Conservation (phyloP, 108 stramenopile species). For the Nannochloropsis oceanica region DNA sequence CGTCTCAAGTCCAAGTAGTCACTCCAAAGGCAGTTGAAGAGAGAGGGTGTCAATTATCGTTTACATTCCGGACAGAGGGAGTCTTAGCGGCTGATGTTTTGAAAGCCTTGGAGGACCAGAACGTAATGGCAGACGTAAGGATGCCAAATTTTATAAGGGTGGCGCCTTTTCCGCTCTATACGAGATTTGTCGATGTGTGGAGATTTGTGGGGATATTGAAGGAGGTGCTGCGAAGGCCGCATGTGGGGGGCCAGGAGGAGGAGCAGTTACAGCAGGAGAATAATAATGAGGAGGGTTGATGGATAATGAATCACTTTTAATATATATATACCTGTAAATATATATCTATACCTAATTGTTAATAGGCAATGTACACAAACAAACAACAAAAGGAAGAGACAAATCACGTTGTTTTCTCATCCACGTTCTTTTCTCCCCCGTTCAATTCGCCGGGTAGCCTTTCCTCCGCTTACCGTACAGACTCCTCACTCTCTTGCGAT, state of each 20-base stretch:
- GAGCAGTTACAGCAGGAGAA: no score
- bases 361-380: no score
- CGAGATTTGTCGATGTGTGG: conserved; percentile 20
- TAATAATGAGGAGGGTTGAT: no score
- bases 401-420: no score
- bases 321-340: no score
- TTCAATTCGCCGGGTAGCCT: no score
- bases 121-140: conserved; percentile 10
- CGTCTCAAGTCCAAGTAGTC: neutral
- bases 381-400: no score
- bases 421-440: no score
- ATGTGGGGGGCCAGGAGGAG: neutral
- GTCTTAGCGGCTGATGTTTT: neutral
- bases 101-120: neutral
- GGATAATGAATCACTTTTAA: no score
- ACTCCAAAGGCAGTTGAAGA: conserved; percentile 6
- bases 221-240: neutral
- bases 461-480: no score
- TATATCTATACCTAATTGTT: no score
- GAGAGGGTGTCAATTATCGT: conserved; percentile 32
- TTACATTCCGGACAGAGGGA: neutral
- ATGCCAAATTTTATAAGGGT: conserved; percentile 33
- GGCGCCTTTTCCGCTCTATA: conserved; percentile 40
- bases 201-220: neutral
- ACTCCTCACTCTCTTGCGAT: no score